Conservation (phyloP, 2,329 filamentous ascomycete species). For the Tympanopsis confertula region DNA sequence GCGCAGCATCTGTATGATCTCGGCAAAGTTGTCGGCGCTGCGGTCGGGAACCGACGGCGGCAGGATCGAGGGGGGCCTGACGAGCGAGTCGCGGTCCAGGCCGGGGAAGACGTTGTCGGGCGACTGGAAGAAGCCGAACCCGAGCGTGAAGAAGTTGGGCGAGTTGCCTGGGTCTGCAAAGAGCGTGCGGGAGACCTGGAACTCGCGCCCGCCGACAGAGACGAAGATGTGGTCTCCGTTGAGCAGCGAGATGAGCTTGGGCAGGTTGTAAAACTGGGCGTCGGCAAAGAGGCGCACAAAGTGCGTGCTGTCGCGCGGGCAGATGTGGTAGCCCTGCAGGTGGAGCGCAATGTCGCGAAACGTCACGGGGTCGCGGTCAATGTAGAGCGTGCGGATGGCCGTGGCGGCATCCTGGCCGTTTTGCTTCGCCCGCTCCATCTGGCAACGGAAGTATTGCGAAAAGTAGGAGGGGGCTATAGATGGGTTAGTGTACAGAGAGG, state of each 20-base stretch:
- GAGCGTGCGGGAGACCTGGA: not conserved
- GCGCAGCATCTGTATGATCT: not conserved
- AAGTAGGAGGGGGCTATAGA: slow-evolving; percentile 81
- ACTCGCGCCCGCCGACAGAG: not conserved
- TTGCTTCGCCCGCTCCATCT: slow-evolving; percentile 54
- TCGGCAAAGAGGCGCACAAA: slow-evolving; percentile 90
- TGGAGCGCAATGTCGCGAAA: slow-evolving; percentile 85
- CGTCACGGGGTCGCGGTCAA: slow-evolving; percentile 81
- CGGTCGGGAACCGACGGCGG: not conserved
- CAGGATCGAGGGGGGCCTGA: not conserved
- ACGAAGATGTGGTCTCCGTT: not conserved
- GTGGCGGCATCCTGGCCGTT: slow-evolving; percentile 36
- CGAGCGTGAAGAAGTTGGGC: not conserved
- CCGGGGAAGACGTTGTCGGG: not conserved
- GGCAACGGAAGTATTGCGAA: slow-evolving; percentile 82
- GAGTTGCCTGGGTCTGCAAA: not conserved
- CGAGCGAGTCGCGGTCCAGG: not conserved
- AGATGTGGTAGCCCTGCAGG: slow-evolving; percentile 82
- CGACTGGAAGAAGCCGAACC: not conserved
- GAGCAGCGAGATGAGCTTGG: not conserved
- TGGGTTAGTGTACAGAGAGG: slow-evolving; percentile 3
- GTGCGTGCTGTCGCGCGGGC: slow-evolving; percentile 69
- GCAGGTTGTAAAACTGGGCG: slow-evolving; percentile 75
- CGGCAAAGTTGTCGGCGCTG: not conserved
- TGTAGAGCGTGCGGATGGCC: slow-evolving; percentile 72